Conservation (phyloP, 139 green algal genomes). For the Eudorina sp. region DNA sequence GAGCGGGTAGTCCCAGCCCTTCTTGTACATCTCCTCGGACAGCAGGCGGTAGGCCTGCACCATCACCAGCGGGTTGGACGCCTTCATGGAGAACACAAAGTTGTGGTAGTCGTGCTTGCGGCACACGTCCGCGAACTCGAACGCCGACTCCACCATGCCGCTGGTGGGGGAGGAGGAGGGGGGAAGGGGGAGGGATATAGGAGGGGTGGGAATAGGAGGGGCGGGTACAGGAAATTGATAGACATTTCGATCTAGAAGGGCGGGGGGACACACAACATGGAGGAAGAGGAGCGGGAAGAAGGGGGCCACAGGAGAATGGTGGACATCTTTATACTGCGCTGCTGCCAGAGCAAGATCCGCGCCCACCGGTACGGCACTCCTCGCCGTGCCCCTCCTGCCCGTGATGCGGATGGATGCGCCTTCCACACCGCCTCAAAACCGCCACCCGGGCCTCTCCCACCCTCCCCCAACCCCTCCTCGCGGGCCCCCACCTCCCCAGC, state of each 20-base stretch:
- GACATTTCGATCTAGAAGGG: too few species aligned
- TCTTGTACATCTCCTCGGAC: constrained; percentile 92
- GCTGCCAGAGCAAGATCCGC: too few species aligned
- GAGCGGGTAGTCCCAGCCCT: constrained; percentile 98
- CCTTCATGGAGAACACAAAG: constrained; percentile 99
- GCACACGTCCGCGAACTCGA: constrained; percentile 98
- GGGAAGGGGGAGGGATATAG: not conserved
- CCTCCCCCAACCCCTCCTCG: too few species aligned
- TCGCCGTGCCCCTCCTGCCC: too few species aligned
- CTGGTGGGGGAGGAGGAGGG: constrained; percentile 37
- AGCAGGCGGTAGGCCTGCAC: constrained; percentile 94
- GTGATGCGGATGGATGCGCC: not conserved
- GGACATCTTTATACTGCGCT: too few species aligned
- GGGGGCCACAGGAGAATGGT: too few species aligned
- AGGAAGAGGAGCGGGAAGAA: too few species aligned
- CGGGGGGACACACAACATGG: too few species aligned
- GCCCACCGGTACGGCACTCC: too few species aligned
- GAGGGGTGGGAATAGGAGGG: not conserved
- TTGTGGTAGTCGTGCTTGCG: constrained; percentile 99
- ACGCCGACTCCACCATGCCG: constrained; percentile 95
- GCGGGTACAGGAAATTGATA: too few species aligned
- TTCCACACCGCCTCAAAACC: not conserved
- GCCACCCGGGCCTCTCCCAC: too few species aligned
- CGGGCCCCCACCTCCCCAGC: too few species aligned
- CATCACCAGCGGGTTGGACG: constrained; percentile 82